Evolutionary conservation across 2,329 filamentous ascomycete genomes (phyloP).

Genomic region (Pseudopyricularia cyperi): DNA sequence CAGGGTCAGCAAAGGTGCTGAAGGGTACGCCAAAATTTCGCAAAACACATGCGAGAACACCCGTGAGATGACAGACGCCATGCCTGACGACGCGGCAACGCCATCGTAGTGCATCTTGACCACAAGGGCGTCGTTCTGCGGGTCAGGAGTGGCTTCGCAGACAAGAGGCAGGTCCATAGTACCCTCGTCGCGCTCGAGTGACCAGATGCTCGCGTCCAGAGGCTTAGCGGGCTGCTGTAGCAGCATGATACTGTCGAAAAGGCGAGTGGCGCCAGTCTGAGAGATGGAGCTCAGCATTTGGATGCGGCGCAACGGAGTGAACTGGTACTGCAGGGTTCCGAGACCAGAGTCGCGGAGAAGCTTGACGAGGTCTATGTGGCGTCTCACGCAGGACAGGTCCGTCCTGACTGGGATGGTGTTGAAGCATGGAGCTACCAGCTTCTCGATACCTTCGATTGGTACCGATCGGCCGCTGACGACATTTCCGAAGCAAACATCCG

Average conservation of each 20-base stretch:
- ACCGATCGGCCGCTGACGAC: slow-evolving; percentile 68
- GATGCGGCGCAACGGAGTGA: slow-evolving; percentile 61
- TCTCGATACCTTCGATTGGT: slow-evolving; percentile 50
- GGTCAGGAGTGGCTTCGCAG: slow-evolving; percentile 55
- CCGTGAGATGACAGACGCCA: slow-evolving; percentile 8
- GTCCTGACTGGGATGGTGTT: slow-evolving; percentile 70
- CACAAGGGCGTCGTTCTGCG: slow-evolving; percentile 34
- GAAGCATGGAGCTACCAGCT: slow-evolving; percentile 79
- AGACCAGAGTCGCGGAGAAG: slow-evolving; percentile 49
- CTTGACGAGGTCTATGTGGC: slow-evolving; percentile 44
- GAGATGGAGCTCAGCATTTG: slow-evolving; percentile 34
- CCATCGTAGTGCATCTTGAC: slow-evolving; percentile 51
- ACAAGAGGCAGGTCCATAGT: slow-evolving; percentile 67
- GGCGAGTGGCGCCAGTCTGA: slow-evolving; percentile 25
- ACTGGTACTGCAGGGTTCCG: slow-evolving; percentile 53
- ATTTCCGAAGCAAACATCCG: slow-evolving; percentile 77
- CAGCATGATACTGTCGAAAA: slow-evolving; percentile 75
- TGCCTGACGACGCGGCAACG: background rate
- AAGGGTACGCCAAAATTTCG: slow-evolving; percentile 15
- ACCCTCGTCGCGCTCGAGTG: slow-evolving; percentile 40
- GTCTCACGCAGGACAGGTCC: slow-evolving; percentile 30
- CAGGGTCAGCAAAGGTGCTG: slow-evolving; percentile 10
- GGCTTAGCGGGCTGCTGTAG: slow-evolving; percentile 54
- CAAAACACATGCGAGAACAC: slow-evolving; percentile 15
- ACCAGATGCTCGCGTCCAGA: slow-evolving; percentile 44